Conservation (phyloP, 2,329 filamentous ascomycete genomes). For the Hypoxylon sp. region DNA sequence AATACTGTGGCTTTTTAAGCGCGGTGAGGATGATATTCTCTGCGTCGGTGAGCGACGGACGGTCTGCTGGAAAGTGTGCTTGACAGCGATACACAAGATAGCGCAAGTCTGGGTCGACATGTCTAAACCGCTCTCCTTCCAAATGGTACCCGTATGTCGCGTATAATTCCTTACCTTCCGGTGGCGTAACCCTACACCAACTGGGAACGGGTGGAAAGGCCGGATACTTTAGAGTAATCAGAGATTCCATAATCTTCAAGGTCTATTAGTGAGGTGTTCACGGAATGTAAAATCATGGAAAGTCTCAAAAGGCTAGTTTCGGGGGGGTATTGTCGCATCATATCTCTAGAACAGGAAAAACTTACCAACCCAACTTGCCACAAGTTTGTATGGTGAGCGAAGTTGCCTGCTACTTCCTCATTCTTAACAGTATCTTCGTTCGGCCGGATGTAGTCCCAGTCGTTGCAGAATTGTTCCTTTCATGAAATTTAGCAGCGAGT, state of each 20-base stretch:
- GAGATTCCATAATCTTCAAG: not conserved
- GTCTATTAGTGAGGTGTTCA: not conserved
- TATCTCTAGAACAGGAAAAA: not conserved
- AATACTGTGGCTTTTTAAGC: not conserved
- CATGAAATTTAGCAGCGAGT: not conserved
- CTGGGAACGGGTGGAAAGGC: not conserved
- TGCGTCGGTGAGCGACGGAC: not conserved
- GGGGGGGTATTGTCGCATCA: not conserved
- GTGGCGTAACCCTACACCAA: not conserved
- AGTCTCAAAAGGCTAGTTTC: not conserved
- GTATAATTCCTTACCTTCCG: not conserved
- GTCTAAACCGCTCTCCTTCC: not conserved
- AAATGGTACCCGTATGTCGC: not conserved
- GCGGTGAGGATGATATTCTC: not conserved
- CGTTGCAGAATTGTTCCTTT: conserved; percentile 6
- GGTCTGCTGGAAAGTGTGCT: not conserved
- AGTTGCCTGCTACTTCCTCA: not conserved
- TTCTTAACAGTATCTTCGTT: not conserved
- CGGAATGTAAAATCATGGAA: too few relatives aligned
- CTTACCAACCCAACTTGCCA: not conserved
- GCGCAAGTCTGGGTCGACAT: not conserved
- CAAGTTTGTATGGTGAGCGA: not conserved
- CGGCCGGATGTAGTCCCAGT: not conserved
- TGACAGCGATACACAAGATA: not conserved
- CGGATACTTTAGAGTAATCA: not conserved